Evolutionary conservation across 257 asterid species (phyloP), one percentile per base, ranked within the genome.

Genomic region (Gynochthodes officinalis): DNA sequence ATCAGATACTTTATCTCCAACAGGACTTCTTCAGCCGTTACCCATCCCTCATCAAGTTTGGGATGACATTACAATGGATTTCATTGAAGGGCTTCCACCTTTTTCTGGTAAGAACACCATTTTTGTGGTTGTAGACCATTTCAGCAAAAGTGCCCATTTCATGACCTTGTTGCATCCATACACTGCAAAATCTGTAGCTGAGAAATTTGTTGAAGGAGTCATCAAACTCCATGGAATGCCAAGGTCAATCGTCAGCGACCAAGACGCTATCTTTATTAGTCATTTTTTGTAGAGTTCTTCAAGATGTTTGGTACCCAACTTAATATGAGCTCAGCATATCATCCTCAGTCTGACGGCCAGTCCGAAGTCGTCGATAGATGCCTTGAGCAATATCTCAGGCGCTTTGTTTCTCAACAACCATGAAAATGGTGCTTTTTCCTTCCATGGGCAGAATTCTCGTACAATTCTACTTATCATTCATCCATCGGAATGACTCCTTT

Each of bases 101-200:
- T 64, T 50, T 49, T 16, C 35, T 0, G 50, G 50, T 4, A 64
- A 18, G 14, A 15, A 23, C 3, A 15, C 33, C 8, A 64, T 64
- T 11, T 7, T 74, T 0, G 58, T 73, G 0, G 44, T 73, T 0
- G 72, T 73, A 0, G 59, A 64, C 6, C n/a, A 46, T 0, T 7
- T 64, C 1, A 61, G 35, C 1, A 73, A 73, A 5, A 50, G 12
- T n/a, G 77, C 46, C 0, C 77, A 73, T 11, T 73, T 73, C 13
- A 0, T 48, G 1, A 12, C 52, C 4, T 32, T 25, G 25, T 0
- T 2, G 0, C 28, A 30, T 27, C 67, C 53, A 9, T 64, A 14
- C 33, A 32, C 64, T 0, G 32, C 25, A 5, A 63, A 25, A 44
- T 2, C 2, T 7, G 68, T 66, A 9, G 73, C 60, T 2, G 32